Evolutionary conservation across 306 rosid genomes (phyloP), one percentile per base, ranked within the genome.

Genomic region (Begonia masoniana): DNA sequence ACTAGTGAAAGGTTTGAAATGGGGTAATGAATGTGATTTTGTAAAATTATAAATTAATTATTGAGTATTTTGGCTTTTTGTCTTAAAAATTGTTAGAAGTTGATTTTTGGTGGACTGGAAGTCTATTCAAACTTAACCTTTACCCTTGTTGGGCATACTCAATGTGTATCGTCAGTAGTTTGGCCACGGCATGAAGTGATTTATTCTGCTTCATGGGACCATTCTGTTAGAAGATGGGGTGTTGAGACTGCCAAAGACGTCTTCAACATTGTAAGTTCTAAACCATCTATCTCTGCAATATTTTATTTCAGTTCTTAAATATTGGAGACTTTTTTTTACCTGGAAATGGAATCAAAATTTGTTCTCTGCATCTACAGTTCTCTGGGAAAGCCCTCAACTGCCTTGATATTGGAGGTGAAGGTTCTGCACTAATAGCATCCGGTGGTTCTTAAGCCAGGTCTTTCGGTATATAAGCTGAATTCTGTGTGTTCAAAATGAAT

Each of bases 121-220:
- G n/a, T n/a, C n/a, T n/a, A n/a, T n/a, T n/a, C n/a, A n/a, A n/a
- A n/a, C n/a, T n/a, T n/a, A n/a, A n/a, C n/a, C n/a, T n/a, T n/a
- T 62, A 75, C 99, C 54, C 82, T 91, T 47, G 84, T 68, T 47
- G 96, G 94, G 55, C 99, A 83, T 73, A 75, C 92, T 15, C 99
- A 91, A 70, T 77, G 80, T 4, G 94, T 91, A 21, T 86, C 96
- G 61, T 63, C 94, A 21, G 92, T 91, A 50, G 76, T 70, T 55
- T 91, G 96, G 99, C 79, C 88, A 11, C 71, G 77, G 54, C 80
- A 47, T 35, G 88, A 74, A 35, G 64, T 73, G 63, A 81, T 91
- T 53, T 91, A 77, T 71, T 91, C 99, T 66, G 84, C 94, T 23
- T 91, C 99, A 0, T 81, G 94, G 96, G 96, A 91, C 76, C 96